Evolutionary conservation across 2,329 filamentous ascomycete species (phyloP).

Genomic region (Diaporthe helianthi): DNA sequence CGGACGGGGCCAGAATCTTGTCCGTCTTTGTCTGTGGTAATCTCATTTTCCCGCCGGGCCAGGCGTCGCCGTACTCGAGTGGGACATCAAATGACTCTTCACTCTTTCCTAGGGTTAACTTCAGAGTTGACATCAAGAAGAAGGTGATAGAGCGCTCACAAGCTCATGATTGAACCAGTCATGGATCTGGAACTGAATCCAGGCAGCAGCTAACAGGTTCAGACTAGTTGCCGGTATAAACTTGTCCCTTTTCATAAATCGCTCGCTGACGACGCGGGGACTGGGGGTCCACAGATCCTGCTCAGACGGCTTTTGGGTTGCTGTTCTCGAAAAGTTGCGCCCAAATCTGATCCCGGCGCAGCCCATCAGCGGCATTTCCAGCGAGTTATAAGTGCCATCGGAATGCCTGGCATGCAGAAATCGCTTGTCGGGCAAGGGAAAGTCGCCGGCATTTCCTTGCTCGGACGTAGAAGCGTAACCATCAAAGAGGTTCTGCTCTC

Average conservation of each 20-base stretch:
- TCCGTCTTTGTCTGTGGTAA: constrained; percentile 6
- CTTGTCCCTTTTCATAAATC: constrained; percentile 49
- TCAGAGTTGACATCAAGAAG: background rate
- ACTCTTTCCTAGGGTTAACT: background rate
- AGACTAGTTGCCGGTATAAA: constrained; percentile 54
- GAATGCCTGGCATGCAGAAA: constrained; percentile 49
- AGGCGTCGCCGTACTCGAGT: background rate
- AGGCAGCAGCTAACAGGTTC: constrained; percentile 55
- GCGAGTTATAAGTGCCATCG: constrained; percentile 52
- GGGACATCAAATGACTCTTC: background rate
- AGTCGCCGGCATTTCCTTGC: constrained; percentile 45
- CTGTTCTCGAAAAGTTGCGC: constrained; percentile 49
- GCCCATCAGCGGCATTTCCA: constrained; percentile 51
- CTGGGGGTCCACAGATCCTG: constrained; percentile 52
- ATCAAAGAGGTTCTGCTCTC: constrained; percentile 52
- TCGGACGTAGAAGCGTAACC: constrained; percentile 46
- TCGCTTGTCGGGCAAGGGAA: constrained; percentile 38
- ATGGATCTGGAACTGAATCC: constrained; percentile 58
- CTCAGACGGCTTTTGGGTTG: constrained; percentile 33
- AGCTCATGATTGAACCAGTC: constrained; percentile 48
- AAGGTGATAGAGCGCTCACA: constrained; percentile 28
- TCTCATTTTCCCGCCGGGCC: background rate
- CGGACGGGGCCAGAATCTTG: background rate
- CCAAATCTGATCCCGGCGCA: constrained; percentile 54
- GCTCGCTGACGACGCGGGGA: constrained; percentile 51